Conservation (phyloP, 2,329 filamentous ascomycete species). For the Cladosporium sp. region DNA sequence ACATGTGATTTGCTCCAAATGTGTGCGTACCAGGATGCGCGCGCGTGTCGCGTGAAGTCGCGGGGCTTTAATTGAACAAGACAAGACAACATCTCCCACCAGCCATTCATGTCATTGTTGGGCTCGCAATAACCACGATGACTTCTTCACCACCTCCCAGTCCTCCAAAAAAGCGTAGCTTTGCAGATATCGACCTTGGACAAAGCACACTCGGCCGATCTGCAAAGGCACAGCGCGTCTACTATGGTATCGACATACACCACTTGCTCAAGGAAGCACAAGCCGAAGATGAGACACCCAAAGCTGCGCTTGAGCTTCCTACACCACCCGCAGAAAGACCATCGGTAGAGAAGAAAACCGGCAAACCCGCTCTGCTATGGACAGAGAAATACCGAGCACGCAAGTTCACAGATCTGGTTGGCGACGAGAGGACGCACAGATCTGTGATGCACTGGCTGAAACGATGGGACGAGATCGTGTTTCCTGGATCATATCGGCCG, state of each 20-base stretch:
- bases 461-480: slow-evolving; percentile 88
- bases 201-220: slow-evolving; percentile 37
- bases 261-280: slow-evolving; percentile 71
- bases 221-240: slow-evolving; percentile 70
- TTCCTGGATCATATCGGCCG: slow-evolving; percentile 69
- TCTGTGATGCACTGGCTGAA: slow-evolving; percentile 92
- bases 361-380: slow-evolving; percentile 67
- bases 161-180: slow-evolving; percentile 44
- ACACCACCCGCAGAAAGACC: slow-evolving; percentile 43
- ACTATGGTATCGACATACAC: slow-evolving; percentile 93
- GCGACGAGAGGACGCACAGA: slow-evolving; percentile 91
- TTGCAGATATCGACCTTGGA: slow-evolving; percentile 32
- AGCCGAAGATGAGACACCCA: slow-evolving; percentile 53
- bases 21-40: background rate
- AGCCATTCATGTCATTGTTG: background rate
- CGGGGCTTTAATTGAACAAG: background rate
- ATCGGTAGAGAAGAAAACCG: slow-evolving; percentile 20
- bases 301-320: slow-evolving; percentile 33
- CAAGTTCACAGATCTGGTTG: slow-evolving; percentile 89
- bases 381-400: slow-evolving; percentile 95
- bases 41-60: too few species aligned
- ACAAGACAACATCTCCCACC: background rate
- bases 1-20: background rate
- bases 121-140: slow-evolving; percentile 58
- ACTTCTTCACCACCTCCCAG: slow-evolving; percentile 57